Evolutionary conservation across 805 yeast genomes (phyloP), one percentile per base, ranked within the genome.

Genomic region (Cephaloascus albidus): DNA sequence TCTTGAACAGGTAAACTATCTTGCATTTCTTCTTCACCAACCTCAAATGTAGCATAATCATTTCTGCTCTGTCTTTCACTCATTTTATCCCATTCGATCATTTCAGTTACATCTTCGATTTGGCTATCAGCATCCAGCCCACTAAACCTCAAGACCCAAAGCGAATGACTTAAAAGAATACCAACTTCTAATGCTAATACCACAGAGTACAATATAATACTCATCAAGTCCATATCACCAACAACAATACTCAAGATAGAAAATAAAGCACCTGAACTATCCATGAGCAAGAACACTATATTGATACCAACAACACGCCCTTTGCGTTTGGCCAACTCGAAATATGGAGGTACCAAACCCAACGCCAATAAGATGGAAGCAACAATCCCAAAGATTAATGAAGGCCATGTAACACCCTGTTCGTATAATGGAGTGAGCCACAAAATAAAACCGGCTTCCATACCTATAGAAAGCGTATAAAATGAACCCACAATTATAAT

Each of bases 261-360:
- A 26, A 69, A 57, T 4, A 58, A 42, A 0, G 97, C 96, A 6
- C 97, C 97, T 19, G 74, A 45, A 3, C 85, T 74, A 55, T 90
- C 97, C 61, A 89, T 61, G 4, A 69, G 51, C 42, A 90, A 65
- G 46, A 90, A 90, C 3, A 83, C 47, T 52, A 90, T 88, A 54
- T 88, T 88, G 51, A 90, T 82, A 0, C 97, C 97, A 3, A 88
- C 78, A 3, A 90, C 97, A 28, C 83, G 63, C 2, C 97, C 97
- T 38, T 75, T 58, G 45, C 96, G 69, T 52, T 86, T 85, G 26
- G 78, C 72, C 19, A 90, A 61, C 55, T 90, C 97, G 48, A 77
- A 78, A 55, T 89, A 90, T 3, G 97, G 96, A 0, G 97, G 97
- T 0, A 90, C 46, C 28, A 90, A 66, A 0, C 97, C 97, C 2